Base-by-base conservation (phyloP, 805 yeast genomes). In the Maudiozyma barnettii region DNA sequence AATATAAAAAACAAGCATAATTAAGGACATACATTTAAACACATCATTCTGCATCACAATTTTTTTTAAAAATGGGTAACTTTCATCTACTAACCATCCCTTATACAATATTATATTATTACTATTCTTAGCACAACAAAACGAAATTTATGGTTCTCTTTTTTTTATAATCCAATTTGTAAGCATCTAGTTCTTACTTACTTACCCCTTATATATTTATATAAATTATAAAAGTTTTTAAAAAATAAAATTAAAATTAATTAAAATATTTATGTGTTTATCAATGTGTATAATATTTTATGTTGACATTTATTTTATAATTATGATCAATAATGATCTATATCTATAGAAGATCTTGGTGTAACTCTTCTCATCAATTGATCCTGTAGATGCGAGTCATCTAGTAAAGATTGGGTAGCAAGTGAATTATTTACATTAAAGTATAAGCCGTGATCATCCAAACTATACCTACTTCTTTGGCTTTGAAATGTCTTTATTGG, bases 401-500 rank as follows among this genome's bases (percentile, higher is more conserved):
- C 68, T 50, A 71, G 69, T 1, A 74, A 60, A 2, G 57, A 66
- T 26, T 74, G 72, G 51, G 77, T 70, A 4, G 75, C 67, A 21
- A 70, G 33, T 3, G 37, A 51, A 0, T 40, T 45, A 44, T 54
- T 51, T 14, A 63, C 42, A 10, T 48, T 74, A 53, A 68, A 83
- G 54, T 71, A 75, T 21, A 82, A 54, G 0, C 89, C 90, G 20
- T 67, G 59, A 12, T 69, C 63, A 41, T 63, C 62, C 36, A 58
- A 55, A 5, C 51, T 48, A 40, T 65, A 58, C 46, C 69, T 66
- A 30, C 56, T 59, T 37, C 51, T 54, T 5, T 49, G 50, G 1
- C 55, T 57, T 41, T 49, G 43, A 14, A 45, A 38, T 3, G 64
- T 64, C 8, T 22, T 44, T 4, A 75, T 51, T 0, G 98, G 98